A percentile compares a stretch with the other conserved stretches of the same genome.
Conservation (phyloP, 169 alveolate genomes). For the Plasmodium gonderi region DNA sequence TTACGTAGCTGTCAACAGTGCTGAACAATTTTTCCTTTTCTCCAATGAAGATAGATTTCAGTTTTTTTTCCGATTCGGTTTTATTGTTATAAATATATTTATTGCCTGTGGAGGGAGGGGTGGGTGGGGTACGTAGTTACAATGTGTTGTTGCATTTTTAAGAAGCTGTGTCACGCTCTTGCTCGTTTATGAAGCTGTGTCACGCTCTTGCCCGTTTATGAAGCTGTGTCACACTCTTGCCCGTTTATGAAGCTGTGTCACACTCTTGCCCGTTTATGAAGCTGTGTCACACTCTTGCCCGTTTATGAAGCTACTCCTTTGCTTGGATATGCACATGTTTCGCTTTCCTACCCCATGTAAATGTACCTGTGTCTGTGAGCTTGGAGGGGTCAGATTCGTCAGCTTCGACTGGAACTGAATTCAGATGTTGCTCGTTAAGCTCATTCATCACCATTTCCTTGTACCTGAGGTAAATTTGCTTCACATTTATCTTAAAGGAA, state of each 20-base stretch:
- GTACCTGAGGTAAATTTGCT: conserved; percentile 52
- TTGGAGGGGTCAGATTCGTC: background rate
- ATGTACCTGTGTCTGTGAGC: background rate
- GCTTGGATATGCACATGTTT: background rate
- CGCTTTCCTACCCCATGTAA: background rate
- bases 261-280: too few relatives aligned
- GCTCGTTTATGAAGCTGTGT: too few relatives aligned
- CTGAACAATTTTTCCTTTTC: conserved; percentile 64
- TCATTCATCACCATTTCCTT: conserved; percentile 30
- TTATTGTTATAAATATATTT: background rate
- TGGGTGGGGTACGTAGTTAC: too few relatives aligned
- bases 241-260: too few relatives aligned
- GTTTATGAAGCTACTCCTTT: too few relatives aligned
- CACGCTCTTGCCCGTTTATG: too few relatives aligned
- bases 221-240: too few relatives aligned
- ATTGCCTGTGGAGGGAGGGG: background rate
- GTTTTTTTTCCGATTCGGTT: conserved; percentile 22
- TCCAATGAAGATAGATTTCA: conserved; percentile 1
- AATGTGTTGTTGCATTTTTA: too few relatives aligned
- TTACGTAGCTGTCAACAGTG: conserved; percentile 16
- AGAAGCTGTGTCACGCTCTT: too few relatives aligned
- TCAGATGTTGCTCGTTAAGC: conserved; percentile 30
- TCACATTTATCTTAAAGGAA: conserved; percentile 24
- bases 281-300: too few relatives aligned
- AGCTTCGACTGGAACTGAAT: background rate